Base-by-base conservation (phyloP, 495 filamentous ascomycete genomes). In the Xylaria grammica region DNA sequence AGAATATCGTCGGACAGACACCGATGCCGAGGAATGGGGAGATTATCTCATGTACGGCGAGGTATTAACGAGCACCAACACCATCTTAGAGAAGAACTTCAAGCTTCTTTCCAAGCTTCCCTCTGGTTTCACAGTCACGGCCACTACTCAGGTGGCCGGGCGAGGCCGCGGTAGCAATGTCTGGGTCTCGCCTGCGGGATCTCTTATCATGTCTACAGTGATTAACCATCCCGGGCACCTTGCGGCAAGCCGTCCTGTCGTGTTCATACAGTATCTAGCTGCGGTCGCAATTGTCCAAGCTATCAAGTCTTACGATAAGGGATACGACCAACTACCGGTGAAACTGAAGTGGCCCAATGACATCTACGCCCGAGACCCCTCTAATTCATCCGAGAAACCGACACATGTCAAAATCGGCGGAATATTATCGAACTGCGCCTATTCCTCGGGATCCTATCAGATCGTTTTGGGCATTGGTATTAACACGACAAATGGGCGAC, bases 291-390 rank as follows among this genome's bases (percentile, higher is more conserved):
- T 92, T 34, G 89, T 96, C 9, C 86, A 92, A 60, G 95, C 92
- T 0, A 87, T 98, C 69, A 88, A 91, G 67, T 82, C 81, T 27
- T 99, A 97, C 72, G 93, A 90, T 50, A 56, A 54, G 10, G 75
- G 74, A 19, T 98, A 96, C 73, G 80, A 84, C 38, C 77, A 84
- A 0, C 65, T 97, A 32, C 91, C 91, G 9, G 86, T 98, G 40
- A 92, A 91, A 74, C 72, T 99, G 36, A 99, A 99, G 77, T 99
- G 95, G 95, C 95, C 95, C 8, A 99, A 99, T 66, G 95, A 99
- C 73, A 91, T 99, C 64, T 97, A 94, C 73, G 93, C 91, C 0
- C 80, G 85, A 11, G 91, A 93, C 69, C 93, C 92, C 1, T 77
- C 76, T 30, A 82, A 88, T 60, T 80, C 86, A 1, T 76, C 79